Evolutionary conservation across 2,329 filamentous ascomycete genomes (phyloP), one percentile per base, ranked within the genome.

Genomic region (Cyphellophora europaea): DNA sequence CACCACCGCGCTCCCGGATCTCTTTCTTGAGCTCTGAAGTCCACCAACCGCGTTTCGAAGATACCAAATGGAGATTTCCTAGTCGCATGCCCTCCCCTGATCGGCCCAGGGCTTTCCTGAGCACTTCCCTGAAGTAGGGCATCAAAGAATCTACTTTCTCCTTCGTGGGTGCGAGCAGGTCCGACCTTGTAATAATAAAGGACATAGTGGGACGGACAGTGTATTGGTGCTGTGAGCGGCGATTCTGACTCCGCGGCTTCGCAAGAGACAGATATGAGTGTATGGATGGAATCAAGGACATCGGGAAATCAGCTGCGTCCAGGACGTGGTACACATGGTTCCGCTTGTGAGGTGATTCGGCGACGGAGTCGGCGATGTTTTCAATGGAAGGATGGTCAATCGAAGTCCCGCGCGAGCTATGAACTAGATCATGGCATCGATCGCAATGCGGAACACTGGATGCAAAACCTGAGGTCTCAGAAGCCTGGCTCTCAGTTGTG

Each of bases 251-350:
- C 37, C 89, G 79, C 35, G 91, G 67, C 5, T 79, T 77, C 41
- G 84, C 79, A 6, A 87, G 66, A 19, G 78, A 68, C 2, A 95
- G 67, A 1, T 85, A 65, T 5, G 73, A 65, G 41, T 82, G 74
- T 6, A 98, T 72, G 29, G 78, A 75, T 1, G 86, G 84, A 3
- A 96, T 69, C 11, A 98, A 62, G 2, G 91, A 95, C 74, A 98
- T 83, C 13, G 91, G 91, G 45, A 98, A 96, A 58, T 98, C 91
- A 41, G 88, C 91, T 3, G 91, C 89, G 53, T 98, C 91, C 14
- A 98, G 66, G 16, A 98, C 71, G 58, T 98, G 91, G 55, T 96
- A 98, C 42, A 98, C 79, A 58, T 95, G 85, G 52, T 98, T 96
- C 54, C 83, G 75, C 54, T 83, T 83, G 60, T 93, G 79, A 0